Base-by-base conservation (phyloP, 768 basidiomycete species). In the Xerocomellus intermedius region DNA sequence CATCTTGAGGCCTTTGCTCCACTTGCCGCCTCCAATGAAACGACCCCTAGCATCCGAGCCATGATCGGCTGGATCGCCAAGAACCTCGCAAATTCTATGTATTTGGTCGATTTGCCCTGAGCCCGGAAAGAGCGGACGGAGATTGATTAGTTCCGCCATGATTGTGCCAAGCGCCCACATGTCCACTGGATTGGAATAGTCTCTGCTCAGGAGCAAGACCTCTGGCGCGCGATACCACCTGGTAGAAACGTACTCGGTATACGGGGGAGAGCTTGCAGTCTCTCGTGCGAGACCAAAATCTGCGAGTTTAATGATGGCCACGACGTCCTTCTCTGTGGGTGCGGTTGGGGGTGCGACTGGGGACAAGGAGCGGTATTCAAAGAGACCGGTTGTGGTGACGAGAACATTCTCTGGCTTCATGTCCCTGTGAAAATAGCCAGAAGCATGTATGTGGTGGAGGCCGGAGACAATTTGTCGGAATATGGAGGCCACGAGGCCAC, bases 131-230 rank as follows among this genome's bases (percentile, higher is more conserved):
- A 99, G 75, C 7, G 97, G 96, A 58, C 91, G 87, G 55, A 99
- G 82, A 69, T 96, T 98, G 74, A 97, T 82, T 52, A 98, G 78
- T 72, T 99, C 97, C 8, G 95, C 93, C 84, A 99, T 89, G 72
- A 99, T 99, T 8, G 97, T 96, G 16, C 97, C 97, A 50, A 99
- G 77, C 4, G 97, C 97, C 97, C 97, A 99, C 91, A 98, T 94
- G 66, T 99, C 97, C 24, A 99, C 96, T 5, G 97, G 94, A 65
- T 90, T 91, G 10, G 93, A 95, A 68, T 99, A 99, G 70, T 98
- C 90, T 53, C 86, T 82, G 64, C 91, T 93, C 56, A 92, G 80
- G 38, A 99, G 80, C 30, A 99, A 79, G 17, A 99, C 94, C 71
- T 99, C 97, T 16, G 97, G 97, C 0, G 97, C 97, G 54, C 97